Conservation (phyloP, 345 rosid genomes). For the Aurinia saxatilis region DNA sequence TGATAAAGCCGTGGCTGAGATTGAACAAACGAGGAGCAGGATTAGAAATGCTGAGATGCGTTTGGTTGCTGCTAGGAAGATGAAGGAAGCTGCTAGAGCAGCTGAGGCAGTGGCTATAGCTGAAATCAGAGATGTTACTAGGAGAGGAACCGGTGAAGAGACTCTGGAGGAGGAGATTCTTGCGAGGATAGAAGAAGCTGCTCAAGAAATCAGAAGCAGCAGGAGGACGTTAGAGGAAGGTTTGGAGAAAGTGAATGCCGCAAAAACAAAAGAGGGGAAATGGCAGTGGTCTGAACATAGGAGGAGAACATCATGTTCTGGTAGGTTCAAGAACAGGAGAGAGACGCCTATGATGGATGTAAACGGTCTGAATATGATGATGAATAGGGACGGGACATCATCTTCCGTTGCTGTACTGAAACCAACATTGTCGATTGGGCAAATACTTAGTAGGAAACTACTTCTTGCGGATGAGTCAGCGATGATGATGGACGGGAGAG, state of each 20-base stretch:
- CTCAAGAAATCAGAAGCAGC: slow-evolving; percentile 61
- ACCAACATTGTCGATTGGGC: slow-evolving; percentile 78
- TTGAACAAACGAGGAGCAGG: slow-evolving; percentile 52
- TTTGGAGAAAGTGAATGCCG: slow-evolving; percentile 47
- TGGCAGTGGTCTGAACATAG: slow-evolving; percentile 42
- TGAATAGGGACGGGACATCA: slow-evolving; percentile 14
- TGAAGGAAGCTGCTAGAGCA: slow-evolving; percentile 90
- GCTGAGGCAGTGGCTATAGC: slow-evolving; percentile 79
- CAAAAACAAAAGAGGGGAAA: slow-evolving; percentile 52
- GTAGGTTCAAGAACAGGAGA: slow-evolving; percentile 57
- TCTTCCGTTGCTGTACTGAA: slow-evolving; percentile 43
- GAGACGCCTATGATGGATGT: slow-evolving; percentile 29
- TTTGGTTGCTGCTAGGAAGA: slow-evolving; percentile 68
- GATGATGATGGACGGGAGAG: slow-evolving; percentile 44
- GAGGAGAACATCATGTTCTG: slow-evolving; percentile 37
- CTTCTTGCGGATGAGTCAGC: slow-evolving; percentile 55
- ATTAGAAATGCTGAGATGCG: slow-evolving; percentile 73
- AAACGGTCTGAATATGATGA: slow-evolving; percentile 20
- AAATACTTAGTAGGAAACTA: slow-evolving; percentile 80
- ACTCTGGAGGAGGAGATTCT: slow-evolving; percentile 39
- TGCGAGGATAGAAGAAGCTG: slow-evolving; percentile 61
- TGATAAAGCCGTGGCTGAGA: slow-evolving; percentile 52
- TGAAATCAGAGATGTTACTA: slow-evolving; percentile 51
- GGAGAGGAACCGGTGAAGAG: slow-evolving; percentile 19
- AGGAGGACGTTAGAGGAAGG: slow-evolving; percentile 73